Base-by-base conservation (phyloP, 2,329 filamentous ascomycete species). In the Amylocarpus encephaloides region DNA sequence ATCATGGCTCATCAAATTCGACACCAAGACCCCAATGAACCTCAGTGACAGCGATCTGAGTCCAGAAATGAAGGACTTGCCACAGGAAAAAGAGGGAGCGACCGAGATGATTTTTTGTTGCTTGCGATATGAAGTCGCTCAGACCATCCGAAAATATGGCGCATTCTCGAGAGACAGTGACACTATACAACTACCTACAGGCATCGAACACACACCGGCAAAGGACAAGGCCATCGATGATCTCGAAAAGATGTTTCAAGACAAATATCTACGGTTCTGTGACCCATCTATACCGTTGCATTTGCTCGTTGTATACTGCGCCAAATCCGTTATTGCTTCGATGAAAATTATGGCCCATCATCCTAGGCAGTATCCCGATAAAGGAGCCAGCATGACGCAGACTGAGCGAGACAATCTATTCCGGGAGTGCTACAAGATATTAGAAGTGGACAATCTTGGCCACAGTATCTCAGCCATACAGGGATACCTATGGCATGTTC, bases 41-140 rank as follows among this genome's bases (percentile, higher is more conserved):
- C 64, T 82, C 40, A 73, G 80, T 62, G 79, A 82, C 59, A 69
- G 66, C 3, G 74, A 76, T 52, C 73, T 78, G 50, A 70, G 68
- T 3, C 73, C 74, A 0, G 64, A 67, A 1, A 71, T 66, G 35
- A 70, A 66, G 34, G 68, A 72, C 26, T 59, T 63, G 1, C 72
- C 73, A 0, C 58, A 56, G 5, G 70, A 71, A 19, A 70, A 70
- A 32, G 61, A 67, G 3, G 71, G 74, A 0, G 61, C 69, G 0
- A 75, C 73, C 0, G 74, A 77, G 45, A 77, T 77, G 73, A 59
- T 71, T 0, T 70, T 70, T 46, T 68, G 65, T 41, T 61, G 66
- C 16, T 54, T 68, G 32, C 62, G 68, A 39, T 66, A 63, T 43
- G 67, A 69, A 38, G 64, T 70, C 35, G 68, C 58, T 6, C 47